These are phyloP conservation scores for Rutstroemia sp. DNA, from an alignment of 2,329 filamentous ascomycete genomes.

Conservation along the genomic window DNA sequence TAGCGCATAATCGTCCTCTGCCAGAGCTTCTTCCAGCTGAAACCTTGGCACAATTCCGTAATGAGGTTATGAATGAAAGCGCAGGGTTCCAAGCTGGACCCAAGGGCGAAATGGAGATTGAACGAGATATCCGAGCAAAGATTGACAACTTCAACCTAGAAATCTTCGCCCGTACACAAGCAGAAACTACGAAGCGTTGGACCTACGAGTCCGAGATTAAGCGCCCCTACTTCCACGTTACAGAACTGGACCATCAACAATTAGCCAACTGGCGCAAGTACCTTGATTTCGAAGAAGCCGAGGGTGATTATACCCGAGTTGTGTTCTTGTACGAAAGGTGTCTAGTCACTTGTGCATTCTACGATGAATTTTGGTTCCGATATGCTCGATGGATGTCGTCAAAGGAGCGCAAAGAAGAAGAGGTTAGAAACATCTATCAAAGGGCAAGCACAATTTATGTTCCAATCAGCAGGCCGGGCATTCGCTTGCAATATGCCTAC, in stretches of 20 bases:
- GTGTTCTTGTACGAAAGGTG: slow-evolving; percentile 91
- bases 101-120: slow-evolving; percentile 69
- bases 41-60: slow-evolving; percentile 57
- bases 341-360: slow-evolving; percentile 84
- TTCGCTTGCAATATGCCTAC: slow-evolving; percentile 85
- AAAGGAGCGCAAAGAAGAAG: slow-evolving; percentile 75
- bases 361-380: slow-evolving; percentile 98
- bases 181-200: slow-evolving; percentile 88
- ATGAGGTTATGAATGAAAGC: slow-evolving; percentile 64
- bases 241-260: slow-evolving; percentile 79
- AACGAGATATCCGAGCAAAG: slow-evolving; percentile 72
- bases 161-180: slow-evolving; percentile 72
- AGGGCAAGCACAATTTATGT: slow-evolving; percentile 80
- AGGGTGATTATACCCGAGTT: slow-evolving; percentile 68
- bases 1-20: slow-evolving; percentile 67
- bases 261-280: slow-evolving; percentile 92
- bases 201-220: slow-evolving; percentile 93
- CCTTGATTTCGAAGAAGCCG: slow-evolving; percentile 86
- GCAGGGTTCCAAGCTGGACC: slow-evolving; percentile 42
- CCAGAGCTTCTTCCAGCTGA: slow-evolving; percentile 65
- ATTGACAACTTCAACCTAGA: slow-evolving; percentile 77
- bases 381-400: slow-evolving; percentile 90
- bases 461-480: slow-evolving; percentile 74
- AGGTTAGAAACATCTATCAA: slow-evolving; percentile 86
- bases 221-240: slow-evolving; percentile 93